A percentile compares a stretch with the other conserved stretches of the same genome.
Evolutionary conservation across 495 filamentous ascomycete species (phyloP).

Genomic region (Hypoxylon crocopeplum): DNA sequence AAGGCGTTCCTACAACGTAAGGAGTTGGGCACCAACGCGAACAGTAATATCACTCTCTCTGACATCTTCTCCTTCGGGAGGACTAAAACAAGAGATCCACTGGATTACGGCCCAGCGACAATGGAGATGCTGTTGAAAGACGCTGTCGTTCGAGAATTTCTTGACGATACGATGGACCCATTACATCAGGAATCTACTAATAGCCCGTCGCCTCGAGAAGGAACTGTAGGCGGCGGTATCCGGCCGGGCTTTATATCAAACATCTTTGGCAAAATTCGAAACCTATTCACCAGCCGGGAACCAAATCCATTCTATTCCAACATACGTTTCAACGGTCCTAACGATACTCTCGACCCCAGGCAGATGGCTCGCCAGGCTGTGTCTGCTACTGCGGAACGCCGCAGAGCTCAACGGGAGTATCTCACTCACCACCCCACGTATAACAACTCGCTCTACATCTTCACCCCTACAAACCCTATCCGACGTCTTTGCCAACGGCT

Average conservation of each 20-base stretch:
- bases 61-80: slow-evolving; percentile 85
- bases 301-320: slow-evolving; percentile 96
- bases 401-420: slow-evolving; percentile 88
- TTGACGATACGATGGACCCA: slow-evolving; percentile 71
- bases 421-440: slow-evolving; percentile 86
- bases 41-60: slow-evolving; percentile 81
- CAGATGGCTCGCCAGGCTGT: slow-evolving; percentile 90
- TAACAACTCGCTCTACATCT: slow-evolving; percentile 91
- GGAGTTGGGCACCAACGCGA: slow-evolving; percentile 69
- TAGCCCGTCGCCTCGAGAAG: slow-evolving; percentile 44
- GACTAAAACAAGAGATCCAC: slow-evolving; percentile 73
- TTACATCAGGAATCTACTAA: slow-evolving; percentile 50
- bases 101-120: slow-evolving; percentile 86
- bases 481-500: slow-evolving; percentile 86
- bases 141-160: slow-evolving; percentile 90
- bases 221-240: slow-evolving; percentile 35
- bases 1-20: slow-evolving; percentile 91
- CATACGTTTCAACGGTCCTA: slow-evolving; percentile 71
- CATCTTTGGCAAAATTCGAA: slow-evolving; percentile 62
- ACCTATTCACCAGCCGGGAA: slow-evolving; percentile 66
- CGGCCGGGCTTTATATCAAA: slow-evolving; percentile 63
- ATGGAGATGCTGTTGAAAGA: slow-evolving; percentile 97
- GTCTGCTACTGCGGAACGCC: slow-evolving; percentile 78
- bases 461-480: slow-evolving; percentile 75
- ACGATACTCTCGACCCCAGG: slow-evolving; percentile 80